Evolutionary conservation across 2,329 filamentous ascomycete species (phyloP).

Genomic region (Plenodomus biglobosus): DNA sequence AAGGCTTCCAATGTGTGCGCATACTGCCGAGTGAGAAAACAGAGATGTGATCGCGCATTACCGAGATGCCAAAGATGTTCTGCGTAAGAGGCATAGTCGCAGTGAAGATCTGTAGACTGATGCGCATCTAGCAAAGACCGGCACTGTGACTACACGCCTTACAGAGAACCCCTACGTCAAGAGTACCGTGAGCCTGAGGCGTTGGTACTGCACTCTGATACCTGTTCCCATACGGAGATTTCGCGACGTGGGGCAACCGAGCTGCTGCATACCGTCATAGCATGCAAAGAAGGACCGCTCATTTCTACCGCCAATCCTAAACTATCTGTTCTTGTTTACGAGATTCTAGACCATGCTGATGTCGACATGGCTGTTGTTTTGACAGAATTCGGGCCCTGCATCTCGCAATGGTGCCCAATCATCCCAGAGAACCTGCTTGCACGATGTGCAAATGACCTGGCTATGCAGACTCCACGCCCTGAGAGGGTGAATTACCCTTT

Average conservation of each 20-base stretch:
- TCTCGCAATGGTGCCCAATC: constrained; percentile 22
- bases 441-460: constrained; percentile 2
- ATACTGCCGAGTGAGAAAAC: constrained; percentile 16
- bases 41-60: constrained; percentile 13
- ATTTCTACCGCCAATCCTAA: neutral
- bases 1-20: constrained; percentile 17
- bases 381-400: constrained; percentile 13
- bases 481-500: constrained; percentile 7
- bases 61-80: constrained; percentile 12
- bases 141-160: constrained; percentile 16
- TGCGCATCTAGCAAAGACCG: constrained; percentile 3
- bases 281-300: neutral
- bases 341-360: constrained; percentile 6
- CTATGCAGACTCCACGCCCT: neutral
- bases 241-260: constrained; percentile 6
- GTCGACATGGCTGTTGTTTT: constrained; percentile 4
- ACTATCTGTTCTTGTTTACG: constrained; percentile 6
- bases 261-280: constrained; percentile 7
- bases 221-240: constrained; percentile 9
- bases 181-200: neutral
- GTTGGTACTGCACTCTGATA: constrained; percentile 3
- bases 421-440: constrained; percentile 8
- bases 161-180: constrained; percentile 4
- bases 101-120: neutral
- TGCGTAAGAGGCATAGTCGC: constrained; percentile 4